A percentile compares a stretch with the other conserved stretches of the same genome.
phyloP scores from a whole-genome alignment of 2,329 filamentous ascomycete genomes.

The Arthrocladium fulminans region DNA sequence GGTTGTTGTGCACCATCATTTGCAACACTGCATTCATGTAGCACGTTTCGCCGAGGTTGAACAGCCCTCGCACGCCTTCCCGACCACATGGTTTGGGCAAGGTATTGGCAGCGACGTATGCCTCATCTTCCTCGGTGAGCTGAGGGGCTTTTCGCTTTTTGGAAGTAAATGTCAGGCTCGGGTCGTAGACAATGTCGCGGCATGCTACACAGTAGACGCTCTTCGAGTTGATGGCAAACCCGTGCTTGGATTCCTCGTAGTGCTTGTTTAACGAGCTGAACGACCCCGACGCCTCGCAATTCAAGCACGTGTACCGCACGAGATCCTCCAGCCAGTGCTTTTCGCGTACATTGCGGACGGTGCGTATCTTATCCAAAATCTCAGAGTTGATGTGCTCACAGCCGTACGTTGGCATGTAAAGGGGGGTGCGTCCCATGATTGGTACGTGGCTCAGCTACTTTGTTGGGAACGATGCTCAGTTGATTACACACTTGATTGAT shows the following conservation, averaged over 20 bases:
- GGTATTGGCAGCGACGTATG: constrained; percentile 20
- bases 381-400: constrained; percentile 21
- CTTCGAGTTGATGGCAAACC: constrained; percentile 17
- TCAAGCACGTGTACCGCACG: constrained; percentile 19
- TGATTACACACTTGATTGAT: no score
- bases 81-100: constrained; percentile 66
- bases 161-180: constrained; percentile 13
- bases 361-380: constrained; percentile 14
- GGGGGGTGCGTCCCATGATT: constrained; percentile 11
- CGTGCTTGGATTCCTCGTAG: constrained; percentile 18
- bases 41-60: constrained; percentile 97
- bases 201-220: constrained; percentile 20
- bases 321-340: constrained; percentile 15
- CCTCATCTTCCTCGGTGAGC: constrained; percentile 51
- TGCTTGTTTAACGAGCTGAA: constrained; percentile 19
- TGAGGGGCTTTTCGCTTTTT: constrained; percentile 32
- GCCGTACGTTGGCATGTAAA: constrained; percentile 18
- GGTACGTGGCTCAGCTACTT: no score
- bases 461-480: no score
- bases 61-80: constrained; percentile 81
- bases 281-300: constrained; percentile 16
- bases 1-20: constrained; percentile 84
- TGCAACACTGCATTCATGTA: constrained; percentile 97
- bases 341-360: constrained; percentile 11
- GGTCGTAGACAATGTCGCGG: constrained; percentile 22